These are phyloP conservation scores for Amanita pseudoporphyria DNA, from an alignment of 768 basidiomycete genomes.

Conservation along the genomic window DNA sequence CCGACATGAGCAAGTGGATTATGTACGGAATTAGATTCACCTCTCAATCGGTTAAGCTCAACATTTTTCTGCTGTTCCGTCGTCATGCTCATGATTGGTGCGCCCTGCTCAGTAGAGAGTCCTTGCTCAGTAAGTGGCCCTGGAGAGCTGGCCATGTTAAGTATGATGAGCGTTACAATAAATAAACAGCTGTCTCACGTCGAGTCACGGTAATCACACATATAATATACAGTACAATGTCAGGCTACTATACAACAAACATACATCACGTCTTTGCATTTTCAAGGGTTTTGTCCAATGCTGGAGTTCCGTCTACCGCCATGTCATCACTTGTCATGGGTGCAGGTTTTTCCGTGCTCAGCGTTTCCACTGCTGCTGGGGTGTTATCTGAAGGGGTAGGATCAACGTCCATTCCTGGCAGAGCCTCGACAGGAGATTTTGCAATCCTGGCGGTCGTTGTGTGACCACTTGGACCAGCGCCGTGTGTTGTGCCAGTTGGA, in stretches of 20 bases:
- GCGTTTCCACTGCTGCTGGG: conserved; percentile 8
- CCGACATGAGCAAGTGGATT: conserved; percentile 3
- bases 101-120: no score
- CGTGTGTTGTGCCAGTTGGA: conserved; percentile 43
- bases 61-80: conserved; percentile 65
- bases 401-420: conserved; percentile 34
- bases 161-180: no score
- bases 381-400: conserved; percentile 25
- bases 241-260: background rate
- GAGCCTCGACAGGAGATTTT: conserved; percentile 13
- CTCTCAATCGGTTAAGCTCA: conserved; percentile 74
- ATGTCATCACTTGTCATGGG: background rate
- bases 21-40: conserved; percentile 22
- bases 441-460: conserved; percentile 41
- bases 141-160: background rate
- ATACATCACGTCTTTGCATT: background rate
- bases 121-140: conserved; percentile 22
- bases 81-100: no score
- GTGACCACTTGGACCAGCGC: conserved; percentile 69
- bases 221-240: no score
- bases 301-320: background rate
- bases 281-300: background rate
- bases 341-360: background rate
- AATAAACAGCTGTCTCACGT: no score
- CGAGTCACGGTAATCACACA: no score